Conservation (phyloP, 352 stramenopile species). For the Pythium dissotocum region DNA sequence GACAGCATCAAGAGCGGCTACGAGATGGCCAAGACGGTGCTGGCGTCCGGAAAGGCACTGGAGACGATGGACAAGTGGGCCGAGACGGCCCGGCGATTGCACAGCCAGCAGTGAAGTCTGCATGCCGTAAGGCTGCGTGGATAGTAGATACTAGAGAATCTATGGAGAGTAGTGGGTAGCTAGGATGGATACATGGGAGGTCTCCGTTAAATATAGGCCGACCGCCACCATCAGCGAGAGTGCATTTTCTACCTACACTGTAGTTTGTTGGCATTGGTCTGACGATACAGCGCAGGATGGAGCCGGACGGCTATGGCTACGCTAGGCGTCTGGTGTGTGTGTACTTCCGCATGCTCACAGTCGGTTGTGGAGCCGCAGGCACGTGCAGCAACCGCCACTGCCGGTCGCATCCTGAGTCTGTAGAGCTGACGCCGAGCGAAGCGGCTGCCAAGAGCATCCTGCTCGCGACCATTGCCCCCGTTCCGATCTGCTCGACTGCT, state of each 20-base stretch:
- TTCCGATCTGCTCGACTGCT: conserved; percentile 32
- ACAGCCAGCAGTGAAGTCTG: conserved; percentile 24
- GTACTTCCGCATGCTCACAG: conserved; percentile 68
- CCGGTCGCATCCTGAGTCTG: conserved; percentile 30
- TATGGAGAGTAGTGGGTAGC: background rate
- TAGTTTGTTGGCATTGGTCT: too few species aligned
- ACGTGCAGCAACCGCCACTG: conserved; percentile 46
- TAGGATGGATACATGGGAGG: background rate
- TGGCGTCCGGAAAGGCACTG: conserved; percentile 68
- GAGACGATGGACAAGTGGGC: conserved; percentile 66
- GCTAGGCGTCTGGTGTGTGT: conserved; percentile 52
- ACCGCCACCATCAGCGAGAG: background rate
- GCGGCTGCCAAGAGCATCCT: conserved; percentile 53
- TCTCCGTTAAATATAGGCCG: conserved; percentile 8
- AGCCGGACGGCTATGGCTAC: conserved; percentile 36
- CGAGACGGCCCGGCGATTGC: conserved; percentile 53
- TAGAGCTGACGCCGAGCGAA: conserved; percentile 35
- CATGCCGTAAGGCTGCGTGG: background rate
- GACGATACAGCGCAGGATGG: background rate
- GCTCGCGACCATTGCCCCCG: conserved; percentile 42
- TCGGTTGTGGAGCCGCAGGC: conserved; percentile 35
- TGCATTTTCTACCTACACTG: too few species aligned
- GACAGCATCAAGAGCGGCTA: conserved; percentile 89
- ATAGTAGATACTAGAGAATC: conserved; percentile 4
- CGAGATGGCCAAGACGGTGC: conserved; percentile 71